Base-by-base conservation (phyloP, 768 basidiomycete genomes). In the Boletus tomentosulus region DNA sequence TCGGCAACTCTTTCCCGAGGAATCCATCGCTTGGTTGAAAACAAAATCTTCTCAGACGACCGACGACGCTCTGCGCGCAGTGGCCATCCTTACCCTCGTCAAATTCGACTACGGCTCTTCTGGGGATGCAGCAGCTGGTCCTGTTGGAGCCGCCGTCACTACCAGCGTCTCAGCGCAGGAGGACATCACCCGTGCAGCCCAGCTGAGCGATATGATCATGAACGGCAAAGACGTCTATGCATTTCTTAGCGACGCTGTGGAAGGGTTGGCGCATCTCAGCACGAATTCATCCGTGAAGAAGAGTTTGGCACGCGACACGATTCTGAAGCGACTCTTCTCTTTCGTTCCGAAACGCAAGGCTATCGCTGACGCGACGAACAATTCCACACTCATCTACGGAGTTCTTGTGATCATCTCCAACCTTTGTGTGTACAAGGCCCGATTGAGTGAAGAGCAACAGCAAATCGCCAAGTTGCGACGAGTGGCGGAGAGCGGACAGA, bases 221-320 rank as follows among this genome's bases (percentile, higher is more conserved):
- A 69, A 73, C 33, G 57, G 53, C 56, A 67, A 65, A 37, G 69
- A 66, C 9, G 71, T 78, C 31, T 59, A 67, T 6, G 61, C 76
- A 22, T 77, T 81, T 12, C 60, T 82, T 15, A 71, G 76, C 8
- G 86, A 92, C 56, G 85, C 84, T 4, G 76, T 94, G 13, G 94
- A 97, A 72, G 92, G 87, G 0, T 73, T 97, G 47, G 89, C 88
- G n/a, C 88, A 94, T 69, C 80, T 92, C 53, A 89, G 84, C 54
- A 72, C 79, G 46, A 78, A 83, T 58, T 76, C 88, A 1, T 55
- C 67, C 2, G 76, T 87, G 54, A 88, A 90, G 64, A 84, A 88
- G 54, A 64, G 60, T 25, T 69, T 94, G 48, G 80, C 85, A 7
- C 73, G 71, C 15, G 78, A 85, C 58, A 16, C 73, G 0, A 84